A percentile compares a stretch with the other conserved stretches of the same genome.
Evolutionary conservation across 805 yeast species (phyloP).

Genomic region (Saccharomyces paradoxus): DNA sequence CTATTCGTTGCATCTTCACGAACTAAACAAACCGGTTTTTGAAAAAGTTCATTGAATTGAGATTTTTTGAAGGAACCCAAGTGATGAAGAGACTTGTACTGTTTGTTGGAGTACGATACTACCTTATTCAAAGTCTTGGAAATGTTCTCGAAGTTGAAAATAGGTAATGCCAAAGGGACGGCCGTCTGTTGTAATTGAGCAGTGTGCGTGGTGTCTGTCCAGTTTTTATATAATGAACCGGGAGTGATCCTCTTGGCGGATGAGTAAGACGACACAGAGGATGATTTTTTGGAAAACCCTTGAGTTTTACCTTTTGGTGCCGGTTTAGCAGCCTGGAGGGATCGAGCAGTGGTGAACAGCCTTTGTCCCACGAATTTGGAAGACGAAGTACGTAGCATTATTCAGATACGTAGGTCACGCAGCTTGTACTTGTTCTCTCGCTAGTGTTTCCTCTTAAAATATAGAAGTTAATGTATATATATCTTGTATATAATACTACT

Average conservation of each 20-base stretch:
- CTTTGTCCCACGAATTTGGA: neutral
- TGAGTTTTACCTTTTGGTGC: constrained; percentile 24
- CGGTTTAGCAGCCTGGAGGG: constrained; percentile 4
- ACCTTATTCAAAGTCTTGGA: constrained; percentile 24
- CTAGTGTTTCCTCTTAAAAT: constrained; percentile 60
- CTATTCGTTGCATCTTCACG: constrained; percentile 41
- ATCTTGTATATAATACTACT: neutral
- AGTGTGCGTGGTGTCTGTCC: constrained; percentile 28
- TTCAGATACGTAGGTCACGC: neutral
- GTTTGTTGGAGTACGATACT: constrained; percentile 35
- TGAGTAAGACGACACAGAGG: constrained; percentile 5
- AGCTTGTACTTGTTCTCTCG: constrained; percentile 20
- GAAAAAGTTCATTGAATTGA: constrained; percentile 62
- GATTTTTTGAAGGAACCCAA: constrained; percentile 59
- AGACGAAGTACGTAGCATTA: neutral
- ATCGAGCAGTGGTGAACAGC: neutral
- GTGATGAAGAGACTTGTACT: constrained; percentile 38
- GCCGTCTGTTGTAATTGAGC: constrained; percentile 27
- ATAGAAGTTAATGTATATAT: neutral
- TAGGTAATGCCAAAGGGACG: constrained; percentile 15
- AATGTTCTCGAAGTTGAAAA: constrained; percentile 12
- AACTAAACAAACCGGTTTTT: constrained; percentile 50
- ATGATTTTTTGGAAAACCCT: constrained; percentile 23
- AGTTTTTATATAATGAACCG: constrained; percentile 29
- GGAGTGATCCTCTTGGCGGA: constrained; percentile 21